phyloP scores from a whole-genome alignment of 176 grass and related monocot genomes.

The Phoenix dactylifera region DNA sequence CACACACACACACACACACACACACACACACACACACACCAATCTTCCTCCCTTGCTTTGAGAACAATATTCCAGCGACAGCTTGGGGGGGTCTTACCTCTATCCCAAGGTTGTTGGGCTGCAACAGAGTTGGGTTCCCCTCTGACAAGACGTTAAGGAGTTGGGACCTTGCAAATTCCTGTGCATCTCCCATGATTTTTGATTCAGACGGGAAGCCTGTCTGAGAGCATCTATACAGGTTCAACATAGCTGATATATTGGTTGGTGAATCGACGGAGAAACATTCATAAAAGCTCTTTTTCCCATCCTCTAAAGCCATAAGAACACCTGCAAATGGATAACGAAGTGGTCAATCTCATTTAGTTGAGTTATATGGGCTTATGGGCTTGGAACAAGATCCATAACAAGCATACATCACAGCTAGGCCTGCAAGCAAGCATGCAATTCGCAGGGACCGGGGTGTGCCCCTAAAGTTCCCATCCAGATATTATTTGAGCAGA shows the following conservation, averaged over 20 bases:
- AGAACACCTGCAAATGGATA: neutral
- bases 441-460: too few relatives aligned
- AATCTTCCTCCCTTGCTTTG: too few relatives aligned
- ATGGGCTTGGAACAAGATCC: too few relatives aligned
- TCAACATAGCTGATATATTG: constrained; percentile 13
- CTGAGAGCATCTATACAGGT: constrained; percentile 11
- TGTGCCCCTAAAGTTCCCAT: too few relatives aligned
- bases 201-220: constrained; percentile 6
- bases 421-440: too few relatives aligned
- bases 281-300: neutral
- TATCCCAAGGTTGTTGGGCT: constrained; percentile 1
- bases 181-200: neutral
- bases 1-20: too few relatives aligned
- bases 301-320: neutral
- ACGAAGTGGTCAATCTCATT: too few relatives aligned
- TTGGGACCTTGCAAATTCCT: neutral
- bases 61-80: too few relatives aligned
- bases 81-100: neutral
- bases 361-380: too few relatives aligned
- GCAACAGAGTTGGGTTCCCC: neutral
- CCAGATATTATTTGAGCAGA: too few relatives aligned
- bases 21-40: too few relatives aligned
- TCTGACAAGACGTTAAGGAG: neutral
- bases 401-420: too few relatives aligned
- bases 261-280: constrained; percentile 4